Base-by-base conservation (phyloP, 2,329 filamentous ascomycete genomes). In the Sporothrix protearum region DNA sequence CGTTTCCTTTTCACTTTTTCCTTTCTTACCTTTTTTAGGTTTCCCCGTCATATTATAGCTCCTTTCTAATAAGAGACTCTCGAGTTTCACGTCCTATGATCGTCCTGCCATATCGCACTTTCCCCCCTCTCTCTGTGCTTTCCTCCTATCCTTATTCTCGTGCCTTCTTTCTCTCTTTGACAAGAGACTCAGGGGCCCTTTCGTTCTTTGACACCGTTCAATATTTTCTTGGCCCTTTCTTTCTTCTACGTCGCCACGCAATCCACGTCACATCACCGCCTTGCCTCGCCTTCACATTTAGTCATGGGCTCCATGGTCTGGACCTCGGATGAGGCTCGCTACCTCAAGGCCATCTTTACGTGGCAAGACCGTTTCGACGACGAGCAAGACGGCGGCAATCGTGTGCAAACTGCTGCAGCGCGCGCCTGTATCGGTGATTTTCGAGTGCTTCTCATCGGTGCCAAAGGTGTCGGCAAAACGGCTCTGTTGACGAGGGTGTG, bases 391-490 rank as follows among this genome's bases (percentile, higher is more conserved):
- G 67, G 33, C 28, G 57, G 64, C 16, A 25, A 33, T 2, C 57
- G 47, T 6, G 25, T 39, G 25, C 67, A 74, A 55, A 63, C 39
- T 7, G 66, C 75, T 36, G 39, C 71, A 53, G 59, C 69, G 39
- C 77, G 75, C 25, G 69, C 74, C 28, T 74, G 77, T 5, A 77
- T 74, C 0, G 81, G 79, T 10, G 80, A 82, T 66, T 80, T 83
- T 72, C 78, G 80, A 57, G 74, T 83, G 28, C 77, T 83, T 33
- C 76, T 83, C 14, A 75, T 83, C 19, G 82, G 82, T 5, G 78
- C 77, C 1, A 78, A 80, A 42, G 80, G 80, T 0, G 79, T 78
- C 57, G 82, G 82, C n/a, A 83, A 83, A 75, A 82, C 81, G 9
- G 78, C 81, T 4, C 76, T 83, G 7, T 72, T 83, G 14, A 80